Base-by-base conservation (phyloP, 1,284 basidiomycete genomes). In the Melampsora larici-populina region DNA sequence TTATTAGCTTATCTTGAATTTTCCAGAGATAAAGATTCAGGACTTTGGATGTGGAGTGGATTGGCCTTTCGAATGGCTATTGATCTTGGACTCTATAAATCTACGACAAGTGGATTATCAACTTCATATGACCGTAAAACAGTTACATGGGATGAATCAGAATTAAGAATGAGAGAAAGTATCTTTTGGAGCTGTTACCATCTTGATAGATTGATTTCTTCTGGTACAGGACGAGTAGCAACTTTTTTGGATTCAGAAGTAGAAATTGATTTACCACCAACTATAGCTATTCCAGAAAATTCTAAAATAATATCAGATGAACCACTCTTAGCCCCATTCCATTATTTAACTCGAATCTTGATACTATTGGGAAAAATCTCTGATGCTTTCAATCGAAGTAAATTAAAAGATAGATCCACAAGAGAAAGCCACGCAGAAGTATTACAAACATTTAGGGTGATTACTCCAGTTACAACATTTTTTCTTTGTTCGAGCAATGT, bases 121-220 rank as follows among this genome's bases (percentile, higher is more conserved):
- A 72, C 29, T 4, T 36, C 76, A 3, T 9, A 43, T 43, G 40
- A 43, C 13, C 40, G 40, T 43, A 43, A 43, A 43, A 43, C 40
- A 1, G 40, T 43, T 13, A 43, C 40, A 43, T 64, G 29, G 26
- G 70, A 79, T 58, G 8, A 33, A 18, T 60, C 40, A 13, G 68
- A 78, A 51, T 29, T 66, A 0, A 55, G 64, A 11, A n/a, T 78
- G 17, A 72, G 78, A 11, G 68, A 66, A 15, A 60, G 75, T 33
- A 66, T 79, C 24, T 78, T 78, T 33, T 79, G 78, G 78, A 68
- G 48, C 17, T 75, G 76, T 18, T 58, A 64, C 6, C 71, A 70
- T 55, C 78, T 79, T 51, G 78, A 79, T 46, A 72, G 78, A 1
- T 78, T 79, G 58, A 31, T 79, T n/a, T 79, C 78, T 0, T 72